A percentile compares a stretch with the other conserved stretches of the same genome.
Evolutionary conservation across 495 filamentous ascomycete genomes (phyloP).

Genomic region (Penicilliopsis zonata): DNA sequence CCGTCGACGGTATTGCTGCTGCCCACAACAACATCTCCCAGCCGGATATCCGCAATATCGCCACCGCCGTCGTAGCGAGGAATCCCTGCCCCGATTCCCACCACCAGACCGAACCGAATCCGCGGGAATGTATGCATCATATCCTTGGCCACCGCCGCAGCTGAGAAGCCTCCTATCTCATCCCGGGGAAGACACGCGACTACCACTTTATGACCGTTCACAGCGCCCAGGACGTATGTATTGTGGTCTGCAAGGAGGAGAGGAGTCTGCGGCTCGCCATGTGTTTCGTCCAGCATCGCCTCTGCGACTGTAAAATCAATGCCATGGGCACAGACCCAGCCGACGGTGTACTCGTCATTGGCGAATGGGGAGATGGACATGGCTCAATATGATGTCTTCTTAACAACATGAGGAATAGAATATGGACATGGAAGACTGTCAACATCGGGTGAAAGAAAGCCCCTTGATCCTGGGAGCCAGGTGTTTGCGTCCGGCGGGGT

Average conservation of each 20-base stretch:
- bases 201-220: slow-evolving; percentile 22
- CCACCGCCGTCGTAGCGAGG: no score
- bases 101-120: slow-evolving; percentile 21
- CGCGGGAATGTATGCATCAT: slow-evolving; percentile 21
- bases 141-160: slow-evolving; percentile 13
- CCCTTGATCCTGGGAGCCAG: no score
- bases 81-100: slow-evolving; percentile 15
- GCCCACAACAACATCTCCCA: slow-evolving; percentile 10
- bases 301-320: slow-evolving; percentile 19
- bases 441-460: no score
- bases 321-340: slow-evolving; percentile 25
- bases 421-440: no score
- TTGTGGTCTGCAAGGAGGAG: slow-evolving; percentile 13
- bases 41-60: slow-evolving; percentile 13
- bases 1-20: neutral
- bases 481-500: no score
- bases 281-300: slow-evolving; percentile 19
- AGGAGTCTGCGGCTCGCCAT: no score
- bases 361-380: no score
- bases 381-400: no score
- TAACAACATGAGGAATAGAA: no score
- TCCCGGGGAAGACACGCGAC: slow-evolving; percentile 18
- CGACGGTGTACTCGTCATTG: slow-evolving; percentile 15
- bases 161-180: no score
- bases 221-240: slow-evolving; percentile 21